Conservation (phyloP, 2,329 filamentous ascomycete genomes). For the Aureobasidium sp. region DNA sequence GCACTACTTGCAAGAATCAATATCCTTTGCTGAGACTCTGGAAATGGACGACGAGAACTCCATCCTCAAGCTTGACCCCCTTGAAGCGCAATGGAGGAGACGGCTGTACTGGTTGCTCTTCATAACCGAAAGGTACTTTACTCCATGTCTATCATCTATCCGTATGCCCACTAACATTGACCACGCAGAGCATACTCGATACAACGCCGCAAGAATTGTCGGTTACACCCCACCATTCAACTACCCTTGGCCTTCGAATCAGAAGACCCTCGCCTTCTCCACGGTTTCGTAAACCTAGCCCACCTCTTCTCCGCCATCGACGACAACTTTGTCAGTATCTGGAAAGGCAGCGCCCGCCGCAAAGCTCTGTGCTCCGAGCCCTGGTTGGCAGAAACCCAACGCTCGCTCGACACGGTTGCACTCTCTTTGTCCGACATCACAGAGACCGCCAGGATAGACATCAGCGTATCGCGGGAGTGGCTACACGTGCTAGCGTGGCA, state of each 20-base stretch:
- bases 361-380: conserved; percentile 26
- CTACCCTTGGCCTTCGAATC: conserved; percentile 26
- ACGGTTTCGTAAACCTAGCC: conserved; percentile 27
- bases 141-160: background rate
- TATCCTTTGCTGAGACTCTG: conserved; percentile 26
- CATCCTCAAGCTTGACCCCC: conserved; percentile 24
- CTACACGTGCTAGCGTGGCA: conserved; percentile 30
- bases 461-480: conserved; percentile 27
- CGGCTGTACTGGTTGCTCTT: conserved; percentile 30
- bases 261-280: conserved; percentile 27
- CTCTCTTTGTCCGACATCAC: conserved; percentile 21
- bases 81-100: conserved; percentile 27
- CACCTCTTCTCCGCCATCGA: conserved; percentile 29
- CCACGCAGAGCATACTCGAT: conserved; percentile 26
- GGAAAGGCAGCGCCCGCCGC: conserved; percentile 24
- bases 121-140: conserved; percentile 23
- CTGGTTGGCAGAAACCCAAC: conserved; percentile 27
- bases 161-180: background rate
- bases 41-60: conserved; percentile 26
- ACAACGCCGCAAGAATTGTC: conserved; percentile 26
- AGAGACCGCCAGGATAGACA: conserved; percentile 29
- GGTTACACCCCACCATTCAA: conserved; percentile 23
- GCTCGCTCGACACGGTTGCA: conserved; percentile 25
- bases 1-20: conserved; percentile 28
- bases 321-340: conserved; percentile 27